Conservation (phyloP, 1,284 basidiomycete genomes). For the Thelephora terrestris region DNA sequence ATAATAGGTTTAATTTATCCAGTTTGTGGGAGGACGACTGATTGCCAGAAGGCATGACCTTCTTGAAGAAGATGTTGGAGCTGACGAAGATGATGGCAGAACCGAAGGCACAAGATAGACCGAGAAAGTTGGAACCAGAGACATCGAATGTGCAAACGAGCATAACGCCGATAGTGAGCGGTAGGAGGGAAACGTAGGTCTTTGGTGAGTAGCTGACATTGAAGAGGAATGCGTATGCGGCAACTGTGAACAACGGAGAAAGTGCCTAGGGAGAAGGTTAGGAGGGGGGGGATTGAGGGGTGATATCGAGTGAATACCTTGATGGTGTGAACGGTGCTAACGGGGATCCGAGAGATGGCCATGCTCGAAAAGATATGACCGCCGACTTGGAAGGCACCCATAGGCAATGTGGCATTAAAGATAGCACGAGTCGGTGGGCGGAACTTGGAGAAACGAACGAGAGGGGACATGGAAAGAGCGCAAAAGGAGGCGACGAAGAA, state of each 20-base stretch:
- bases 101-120: constrained; percentile 86
- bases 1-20: constrained; percentile 94
- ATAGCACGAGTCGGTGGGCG: constrained; percentile 66
- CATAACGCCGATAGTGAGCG: constrained; percentile 95
- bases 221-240: constrained; percentile 88
- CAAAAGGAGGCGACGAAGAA: constrained; percentile 88
- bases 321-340: constrained; percentile 97
- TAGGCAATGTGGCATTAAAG: constrained; percentile 73
- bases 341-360: constrained; percentile 92
- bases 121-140: constrained; percentile 74
- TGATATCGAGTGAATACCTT: constrained; percentile 51
- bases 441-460: constrained; percentile 56
- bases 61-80: constrained; percentile 99
- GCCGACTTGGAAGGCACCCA: constrained; percentile 93
- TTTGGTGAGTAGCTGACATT: constrained; percentile 85
- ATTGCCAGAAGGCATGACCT: constrained; percentile 75
- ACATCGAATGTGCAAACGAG: constrained; percentile 92
- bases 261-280: constrained; percentile 54
- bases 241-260: constrained; percentile 94
- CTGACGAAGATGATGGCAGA: constrained; percentile 95
- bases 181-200: constrained; percentile 92
- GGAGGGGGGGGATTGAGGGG: constrained; percentile 14
- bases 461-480: constrained; percentile 67
- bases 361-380: constrained; percentile 97
- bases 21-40: constrained; percentile 60